Evolutionary conservation across 768 basidiomycete species (phyloP).

Genomic region (Boletus sensibilis): DNA sequence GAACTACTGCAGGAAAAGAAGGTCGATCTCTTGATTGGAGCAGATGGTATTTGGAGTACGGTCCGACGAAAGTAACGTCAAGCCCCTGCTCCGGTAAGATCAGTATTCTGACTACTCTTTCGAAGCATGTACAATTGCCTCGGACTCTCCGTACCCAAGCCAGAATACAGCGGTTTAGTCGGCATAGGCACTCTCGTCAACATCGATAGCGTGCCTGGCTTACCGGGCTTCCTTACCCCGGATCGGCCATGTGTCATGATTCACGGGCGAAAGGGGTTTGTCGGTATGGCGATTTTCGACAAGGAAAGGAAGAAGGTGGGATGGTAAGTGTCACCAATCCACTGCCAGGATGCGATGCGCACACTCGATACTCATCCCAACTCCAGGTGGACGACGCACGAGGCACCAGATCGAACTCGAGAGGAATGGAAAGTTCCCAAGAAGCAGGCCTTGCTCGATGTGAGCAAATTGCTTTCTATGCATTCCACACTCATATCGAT

Average conservation of each 20-base stretch:
- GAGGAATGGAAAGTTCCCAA: conserved; percentile 31
- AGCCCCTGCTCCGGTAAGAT: neutral
- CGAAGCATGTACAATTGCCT: conserved; percentile 26
- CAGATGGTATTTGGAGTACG: conserved; percentile 33
- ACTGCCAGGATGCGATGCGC: neutral
- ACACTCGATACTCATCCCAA: neutral
- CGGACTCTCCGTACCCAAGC: conserved; percentile 17
- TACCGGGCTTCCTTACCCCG: conserved; percentile 17
- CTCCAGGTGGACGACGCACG: conserved; percentile 31
- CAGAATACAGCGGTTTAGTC: conserved; percentile 31
- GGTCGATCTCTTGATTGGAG: conserved; percentile 32
- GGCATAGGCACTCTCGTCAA: conserved; percentile 21
- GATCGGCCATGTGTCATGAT: conserved; percentile 31
- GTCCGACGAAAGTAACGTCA: conserved; percentile 23
- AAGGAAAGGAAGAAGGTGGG: conserved; percentile 23
- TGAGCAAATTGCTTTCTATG: neutral
- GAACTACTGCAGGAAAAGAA: conserved; percentile 21
- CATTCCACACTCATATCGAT: neutral
- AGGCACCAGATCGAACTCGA: conserved; percentile 25
- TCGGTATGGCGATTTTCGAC: conserved; percentile 30
- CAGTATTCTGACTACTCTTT: neutral
- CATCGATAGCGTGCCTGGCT: conserved; percentile 21
- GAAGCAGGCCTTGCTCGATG: conserved; percentile 21
- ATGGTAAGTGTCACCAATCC: conserved; percentile 17
- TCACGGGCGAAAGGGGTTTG: conserved; percentile 26